Conservation (phyloP, 2,329 filamentous ascomycete genomes). For the Clarireedia sp. region DNA sequence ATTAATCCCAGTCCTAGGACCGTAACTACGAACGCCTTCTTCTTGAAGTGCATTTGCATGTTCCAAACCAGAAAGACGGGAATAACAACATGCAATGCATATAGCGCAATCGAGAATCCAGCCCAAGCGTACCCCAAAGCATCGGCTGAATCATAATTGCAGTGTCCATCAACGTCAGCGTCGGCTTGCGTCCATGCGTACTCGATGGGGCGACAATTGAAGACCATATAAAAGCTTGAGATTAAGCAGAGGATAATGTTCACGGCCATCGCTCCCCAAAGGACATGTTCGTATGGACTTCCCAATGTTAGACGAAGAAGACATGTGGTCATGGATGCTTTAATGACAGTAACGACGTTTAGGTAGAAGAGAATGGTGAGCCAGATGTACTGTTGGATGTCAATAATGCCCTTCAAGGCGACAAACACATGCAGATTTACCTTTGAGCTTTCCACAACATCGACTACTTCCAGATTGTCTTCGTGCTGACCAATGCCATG, state of each 20-base stretch:
- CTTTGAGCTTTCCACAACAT: slow-evolving; percentile 7
- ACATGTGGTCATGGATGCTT: slow-evolving; percentile 6
- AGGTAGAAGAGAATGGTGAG: slow-evolving; percentile 6
- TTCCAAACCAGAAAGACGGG: slow-evolving; percentile 7
- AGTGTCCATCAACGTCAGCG: slow-evolving; percentile 1
- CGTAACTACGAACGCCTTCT: not conserved
- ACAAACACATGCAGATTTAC: not conserved
- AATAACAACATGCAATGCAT: slow-evolving; percentile 1
- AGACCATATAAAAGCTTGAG: slow-evolving; percentile 4
- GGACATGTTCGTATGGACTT: slow-evolving; percentile 1
- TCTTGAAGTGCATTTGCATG: slow-evolving; percentile 8
- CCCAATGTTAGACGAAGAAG: slow-evolving; percentile 5
- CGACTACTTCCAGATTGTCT: not conserved
- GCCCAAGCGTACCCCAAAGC: slow-evolving; percentile 4
- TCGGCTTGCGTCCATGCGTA: slow-evolving; percentile 7
- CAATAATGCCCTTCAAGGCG: not conserved
- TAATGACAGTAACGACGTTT: slow-evolving; percentile 1
- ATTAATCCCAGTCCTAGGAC: slow-evolving; percentile 7
- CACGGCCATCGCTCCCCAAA: slow-evolving; percentile 3
- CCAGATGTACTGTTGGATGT: slow-evolving; percentile 6
- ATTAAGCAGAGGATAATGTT: slow-evolving; percentile 6
- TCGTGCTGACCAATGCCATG: slow-evolving; percentile 7
- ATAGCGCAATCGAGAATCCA: not conserved
- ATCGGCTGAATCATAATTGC: slow-evolving; percentile 4
- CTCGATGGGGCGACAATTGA: slow-evolving; percentile 4